Evolutionary conservation across 331 rosid genomes (phyloP).

Genomic region (Arachis monticola): DNA sequence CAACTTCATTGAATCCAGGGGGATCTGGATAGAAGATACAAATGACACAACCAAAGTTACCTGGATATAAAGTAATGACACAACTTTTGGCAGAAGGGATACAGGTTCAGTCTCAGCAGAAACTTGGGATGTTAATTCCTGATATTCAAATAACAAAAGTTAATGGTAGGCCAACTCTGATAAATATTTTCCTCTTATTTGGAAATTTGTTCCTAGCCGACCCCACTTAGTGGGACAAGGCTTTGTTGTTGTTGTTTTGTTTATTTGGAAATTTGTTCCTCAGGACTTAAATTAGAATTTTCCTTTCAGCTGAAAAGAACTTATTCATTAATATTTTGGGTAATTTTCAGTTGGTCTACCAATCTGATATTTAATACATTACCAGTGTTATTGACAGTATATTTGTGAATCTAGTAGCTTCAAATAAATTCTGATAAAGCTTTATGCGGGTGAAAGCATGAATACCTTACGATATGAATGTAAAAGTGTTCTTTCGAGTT

Average conservation of each 20-base stretch:
- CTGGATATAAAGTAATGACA: constrained; percentile 88
- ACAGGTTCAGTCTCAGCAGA: constrained; percentile 84
- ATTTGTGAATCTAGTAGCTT: constrained; percentile 10
- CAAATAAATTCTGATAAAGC: constrained; percentile 3
- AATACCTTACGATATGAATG: constrained; percentile 96
- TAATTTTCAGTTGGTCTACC: constrained; percentile 5
- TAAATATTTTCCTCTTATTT: neutral
- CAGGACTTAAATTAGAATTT: constrained; percentile 1
- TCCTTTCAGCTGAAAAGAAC: constrained; percentile 20
- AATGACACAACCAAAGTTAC: constrained; percentile 43
- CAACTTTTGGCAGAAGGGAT: constrained; percentile 88
- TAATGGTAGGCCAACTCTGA: neutral
- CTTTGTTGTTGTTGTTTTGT: too few relatives aligned
- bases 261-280: neutral
- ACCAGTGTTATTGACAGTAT: constrained; percentile 29
- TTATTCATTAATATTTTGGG: neutral
- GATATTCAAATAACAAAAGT: constrained; percentile 38
- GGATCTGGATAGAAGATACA: constrained; percentile 19
- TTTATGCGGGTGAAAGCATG: constrained; percentile 27
- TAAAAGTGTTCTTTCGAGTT: constrained; percentile 92
- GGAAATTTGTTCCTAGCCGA: neutral
- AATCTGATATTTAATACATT: constrained; percentile 18
- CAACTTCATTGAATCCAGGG: constrained; percentile 52
- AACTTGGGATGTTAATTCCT: constrained; percentile 95
- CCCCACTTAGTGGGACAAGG: too few relatives aligned